Evolutionary conservation across 164 flowering plant species (phyloP), one percentile per base, ranked within the genome.

Genomic region (Aristolochia fimbriata): DNA sequence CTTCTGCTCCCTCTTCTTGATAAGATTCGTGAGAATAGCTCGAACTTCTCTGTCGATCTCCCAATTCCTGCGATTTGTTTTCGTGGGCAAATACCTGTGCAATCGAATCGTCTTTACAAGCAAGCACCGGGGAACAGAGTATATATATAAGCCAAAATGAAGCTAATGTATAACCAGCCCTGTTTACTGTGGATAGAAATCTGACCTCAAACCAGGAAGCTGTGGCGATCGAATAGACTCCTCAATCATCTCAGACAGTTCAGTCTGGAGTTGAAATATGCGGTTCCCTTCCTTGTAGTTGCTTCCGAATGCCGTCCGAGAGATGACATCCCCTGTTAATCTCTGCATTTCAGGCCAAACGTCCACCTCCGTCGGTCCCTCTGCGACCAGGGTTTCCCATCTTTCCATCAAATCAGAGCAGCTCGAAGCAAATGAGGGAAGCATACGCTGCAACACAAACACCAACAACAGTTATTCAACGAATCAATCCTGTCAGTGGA

Each of bases 281-380:
- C 27, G 17, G 31, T 21, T 64, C 20, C 61, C 67, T 23, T 64
- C 67, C 20, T 58, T 41, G 54, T 33, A 64, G 55, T 41, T 64
- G 46, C 67, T 57, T 30, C 67, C 61, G 50, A 64, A 64, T 15
- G 56, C 67, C 21, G 67, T 57, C 47, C 67, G 60, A 22, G 67
- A 64, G 37, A 64, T 64, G 19, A 64, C 61, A 47, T 64, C 67
- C 33, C 47, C 55, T 6, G 61, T 57, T 27, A 64, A 49, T 15
- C 49, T 49, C 13, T 64, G 56, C 25, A 64, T 30, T 17, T 64
- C 67, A 13, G 54, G 47, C 33, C 53, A 57, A 24, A 57, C 61
- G 33, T 64, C 67, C 15, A 64, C 6, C 47, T 64, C 67, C 16
- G 27, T 14, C 14, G 55, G 50, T 11, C 49, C 55, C 15, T 64